These are phyloP conservation scores for Mortierella polycephala DNA, from an alignment of 371 early-diverging fungal species.

Conservation along the genomic window DNA sequence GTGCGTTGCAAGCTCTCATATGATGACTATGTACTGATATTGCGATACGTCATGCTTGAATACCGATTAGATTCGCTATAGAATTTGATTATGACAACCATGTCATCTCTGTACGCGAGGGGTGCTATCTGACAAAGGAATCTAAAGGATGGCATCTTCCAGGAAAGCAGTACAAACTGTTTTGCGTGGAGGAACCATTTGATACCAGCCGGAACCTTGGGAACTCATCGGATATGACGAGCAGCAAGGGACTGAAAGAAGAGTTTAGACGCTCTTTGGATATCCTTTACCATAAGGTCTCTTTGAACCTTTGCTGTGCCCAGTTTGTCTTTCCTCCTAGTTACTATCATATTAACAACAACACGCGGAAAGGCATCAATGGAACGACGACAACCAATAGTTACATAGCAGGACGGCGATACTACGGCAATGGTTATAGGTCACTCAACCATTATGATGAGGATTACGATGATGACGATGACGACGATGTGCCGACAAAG, in stretches of 20 bases:
- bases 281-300: slow-evolving; percentile 61
- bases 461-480: slow-evolving; percentile 47
- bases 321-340: slow-evolving; percentile 56
- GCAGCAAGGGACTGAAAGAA: slow-evolving; percentile 76
- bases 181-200: slow-evolving; percentile 94
- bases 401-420: slow-evolving; percentile 46
- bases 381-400: slow-evolving; percentile 11
- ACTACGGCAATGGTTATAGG: slow-evolving; percentile 35
- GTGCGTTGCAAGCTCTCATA: neutral
- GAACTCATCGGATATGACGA: slow-evolving; percentile 84
- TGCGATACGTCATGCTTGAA: too few relatives aligned
- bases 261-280: slow-evolving; percentile 82
- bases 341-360: slow-evolving; percentile 38
- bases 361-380: slow-evolving; percentile 27
- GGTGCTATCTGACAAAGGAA: slow-evolving; percentile 76
- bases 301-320: slow-evolving; percentile 57
- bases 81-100: slow-evolving; percentile 85
- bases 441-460: slow-evolving; percentile 33
- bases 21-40: neutral
- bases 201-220: slow-evolving; percentile 87
- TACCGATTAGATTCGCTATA: slow-evolving; percentile 58
- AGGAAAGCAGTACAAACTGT: slow-evolving; percentile 67
- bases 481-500: slow-evolving; percentile 4
- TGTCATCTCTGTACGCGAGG: slow-evolving; percentile 85
- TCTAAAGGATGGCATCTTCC: slow-evolving; percentile 87